Percentiles rank a stretch among this genome's conserved stretches.
phyloP scores from a whole-genome alignment of 2,329 filamentous ascomycete species.

The Hypoxylon sp. region DNA sequence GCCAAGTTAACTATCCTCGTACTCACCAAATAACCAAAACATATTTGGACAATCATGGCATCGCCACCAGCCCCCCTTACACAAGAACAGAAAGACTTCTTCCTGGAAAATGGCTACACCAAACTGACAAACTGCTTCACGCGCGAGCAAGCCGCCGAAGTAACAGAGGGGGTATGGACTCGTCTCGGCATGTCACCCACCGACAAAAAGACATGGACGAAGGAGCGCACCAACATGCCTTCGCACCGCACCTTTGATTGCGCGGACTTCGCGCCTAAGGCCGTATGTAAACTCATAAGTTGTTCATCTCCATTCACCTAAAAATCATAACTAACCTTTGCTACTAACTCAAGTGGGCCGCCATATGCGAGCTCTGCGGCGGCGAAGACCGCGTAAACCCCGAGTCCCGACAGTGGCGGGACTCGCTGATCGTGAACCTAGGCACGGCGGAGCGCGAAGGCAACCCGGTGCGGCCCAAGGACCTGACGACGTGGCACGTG shows the following conservation, averaged over 20 bases:
- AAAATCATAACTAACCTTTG: too few species aligned
- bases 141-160: conserved; percentile 42
- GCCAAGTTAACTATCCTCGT: too few species aligned
- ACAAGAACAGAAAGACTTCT: conserved; percentile 52
- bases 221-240: conserved; percentile 71
- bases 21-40: too few species aligned
- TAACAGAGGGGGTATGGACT: conserved; percentile 65
- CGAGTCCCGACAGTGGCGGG: conserved; percentile 66
- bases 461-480: conserved; percentile 58
- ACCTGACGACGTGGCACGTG: conserved; percentile 70
- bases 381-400: conserved; percentile 64
- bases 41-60: too few species aligned
- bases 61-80: conserved; percentile 43
- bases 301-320: too few species aligned
- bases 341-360: too few species aligned
- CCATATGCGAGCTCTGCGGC: conserved; percentile 72
- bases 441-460: conserved; percentile 64
- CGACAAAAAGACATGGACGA: conserved; percentile 72
- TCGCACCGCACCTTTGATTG: conserved; percentile 63
- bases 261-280: conserved; percentile 67
- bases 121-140: conserved; percentile 59
- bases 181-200: conserved; percentile 70
- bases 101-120: conserved; percentile 64
- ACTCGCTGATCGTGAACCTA: conserved; percentile 75
- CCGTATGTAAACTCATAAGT: too few species aligned